Evolutionary conservation across 1,284 basidiomycete genomes (phyloP), one percentile per base, ranked within the genome.

Genomic region (Austroboletus novae-zelandiae): DNA sequence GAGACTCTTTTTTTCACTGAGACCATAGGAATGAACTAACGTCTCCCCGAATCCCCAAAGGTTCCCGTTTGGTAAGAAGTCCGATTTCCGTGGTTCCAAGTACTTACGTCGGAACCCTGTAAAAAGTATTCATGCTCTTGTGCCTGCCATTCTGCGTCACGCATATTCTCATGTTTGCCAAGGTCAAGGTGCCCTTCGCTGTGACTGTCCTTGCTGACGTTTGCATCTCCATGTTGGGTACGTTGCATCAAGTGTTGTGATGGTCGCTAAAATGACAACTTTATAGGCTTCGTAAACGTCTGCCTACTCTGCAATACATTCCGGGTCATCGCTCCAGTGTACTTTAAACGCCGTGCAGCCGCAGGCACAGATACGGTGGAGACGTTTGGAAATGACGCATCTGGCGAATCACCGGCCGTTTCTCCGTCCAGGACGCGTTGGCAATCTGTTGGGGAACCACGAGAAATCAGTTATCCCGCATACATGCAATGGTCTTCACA

Each of bases 241-340:
- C 51, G 77, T 58, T 57, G 23, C 10, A 31, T 20, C 51, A 46
- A 45, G 17, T 43, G 20, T 45, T 30, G 36, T 27, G n/a, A 37
- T 11, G n/a, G 46, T 43, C 41, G 47, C 25, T 32, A 25, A 43
- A 30, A 47, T 54, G 27, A 59, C 17, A 30, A 30, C 37, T 48
- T 66, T 23, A 18, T 45, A 89, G 86, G 84, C 40, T 58, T 81
- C 23, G 78, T 79, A 13, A 84, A 88, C 57, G 81, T 84, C 18
- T 51, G 76, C 9, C 71, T 88, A n/a, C 73, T 87, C 27, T 80
- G 77, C 69, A 86, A 84, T 61, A 86, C 82, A 4, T 77, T 86
- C 59, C 76, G 81, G n/a, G 74, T 85, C 43, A 68, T 89, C 34
- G 71, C 74, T n/a, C 78, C 78, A 20, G 77, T 77, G 25, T 75